Evolutionary conservation across 108 stramenopile species (phyloP).

Genomic region (Pseudonitzschia delicatissima): DNA sequence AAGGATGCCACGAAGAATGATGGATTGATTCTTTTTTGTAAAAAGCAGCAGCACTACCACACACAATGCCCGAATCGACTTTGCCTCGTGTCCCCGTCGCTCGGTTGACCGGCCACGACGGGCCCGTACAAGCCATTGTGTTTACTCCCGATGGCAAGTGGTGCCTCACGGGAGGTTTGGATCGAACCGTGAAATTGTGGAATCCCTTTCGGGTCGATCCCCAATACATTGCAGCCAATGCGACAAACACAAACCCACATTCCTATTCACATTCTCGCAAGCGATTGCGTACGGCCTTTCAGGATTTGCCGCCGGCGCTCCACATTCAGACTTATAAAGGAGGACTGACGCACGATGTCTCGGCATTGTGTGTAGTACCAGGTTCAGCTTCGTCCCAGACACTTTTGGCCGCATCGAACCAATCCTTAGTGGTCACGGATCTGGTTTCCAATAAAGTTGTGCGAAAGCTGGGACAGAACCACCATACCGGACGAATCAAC

Average conservation of each 20-base stretch:
- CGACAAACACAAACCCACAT: conserved; percentile 1
- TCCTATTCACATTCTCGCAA: neutral
- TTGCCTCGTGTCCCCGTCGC: conserved; percentile 45
- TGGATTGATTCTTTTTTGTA: too few species aligned
- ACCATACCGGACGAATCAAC: conserved; percentile 70
- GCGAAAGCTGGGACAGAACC: conserved; percentile 52
- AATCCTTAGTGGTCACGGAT: conserved; percentile 67
- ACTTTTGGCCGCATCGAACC: conserved; percentile 63
- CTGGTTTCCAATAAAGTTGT: conserved; percentile 58
- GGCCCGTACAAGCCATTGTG: conserved; percentile 54
- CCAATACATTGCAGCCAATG: neutral
- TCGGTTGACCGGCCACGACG: conserved; percentile 59
- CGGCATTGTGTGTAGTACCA: conserved; percentile 29
- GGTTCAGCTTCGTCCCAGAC: conserved; percentile 14
- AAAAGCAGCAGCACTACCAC: too few species aligned
- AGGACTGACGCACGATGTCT: conserved; percentile 67
- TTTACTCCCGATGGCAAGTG: conserved; percentile 72
- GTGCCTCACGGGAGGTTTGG: conserved; percentile 75
- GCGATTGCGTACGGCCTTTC: conserved; percentile 7
- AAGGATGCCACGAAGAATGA: too few species aligned
- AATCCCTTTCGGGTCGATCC: conserved; percentile 82
- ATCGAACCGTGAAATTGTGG: conserved; percentile 77
- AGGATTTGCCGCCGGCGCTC: conserved; percentile 55
- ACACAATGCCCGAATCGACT: too few species aligned
- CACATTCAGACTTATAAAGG: conserved; percentile 76